Evolutionary conservation across 1,284 basidiomycete species (phyloP).

Genomic region (Cryptococcus wingfieldii): DNA sequence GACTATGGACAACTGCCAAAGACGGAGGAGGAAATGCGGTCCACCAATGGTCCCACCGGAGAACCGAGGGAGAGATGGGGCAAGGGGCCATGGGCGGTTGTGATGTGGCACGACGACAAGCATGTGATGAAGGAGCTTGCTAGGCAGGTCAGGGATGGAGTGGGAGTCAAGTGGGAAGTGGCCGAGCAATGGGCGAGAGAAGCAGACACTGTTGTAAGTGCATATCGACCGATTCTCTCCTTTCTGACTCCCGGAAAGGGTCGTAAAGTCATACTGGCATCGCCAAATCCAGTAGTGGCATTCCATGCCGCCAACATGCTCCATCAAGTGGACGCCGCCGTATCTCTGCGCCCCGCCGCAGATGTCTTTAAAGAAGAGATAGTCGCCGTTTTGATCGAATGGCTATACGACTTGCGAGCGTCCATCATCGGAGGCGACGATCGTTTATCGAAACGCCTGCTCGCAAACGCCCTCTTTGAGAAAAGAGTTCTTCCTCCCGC

Average conservation of each 20-base stretch:
- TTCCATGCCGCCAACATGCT: conserved; percentile 77
- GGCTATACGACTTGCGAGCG: conserved; percentile 75
- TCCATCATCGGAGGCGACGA: conserved; percentile 53
- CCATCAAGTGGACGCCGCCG: conserved; percentile 82
- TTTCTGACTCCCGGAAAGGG: conserved; percentile 52
- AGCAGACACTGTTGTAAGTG: conserved; percentile 54
- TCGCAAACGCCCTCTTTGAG: conserved; percentile 65
- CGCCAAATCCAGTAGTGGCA: conserved; percentile 62
- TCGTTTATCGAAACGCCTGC: conserved; percentile 67
- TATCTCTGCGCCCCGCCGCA: conserved; percentile 80
- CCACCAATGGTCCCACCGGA: conserved; percentile 20
- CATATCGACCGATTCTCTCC: no score
- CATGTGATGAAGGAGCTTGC: conserved; percentile 90
- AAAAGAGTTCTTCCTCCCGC: conserved; percentile 6
- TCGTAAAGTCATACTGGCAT: conserved; percentile 78
- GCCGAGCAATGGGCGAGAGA: conserved; percentile 60
- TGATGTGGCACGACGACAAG: conserved; percentile 97
- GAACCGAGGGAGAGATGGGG: conserved; percentile 29
- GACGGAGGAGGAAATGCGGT: conserved; percentile 57
- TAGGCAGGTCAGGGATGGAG: conserved; percentile 68
- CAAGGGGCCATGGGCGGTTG: conserved; percentile 74
- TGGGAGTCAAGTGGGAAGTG: conserved; percentile 50
- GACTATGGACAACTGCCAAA: conserved; percentile 55
- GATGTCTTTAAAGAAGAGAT: conserved; percentile 89
- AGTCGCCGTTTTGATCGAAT: conserved; percentile 74